Evolutionary conservation across 352 stramenopile genomes (phyloP).

Genomic region (Nothophytophthora sp.): DNA sequence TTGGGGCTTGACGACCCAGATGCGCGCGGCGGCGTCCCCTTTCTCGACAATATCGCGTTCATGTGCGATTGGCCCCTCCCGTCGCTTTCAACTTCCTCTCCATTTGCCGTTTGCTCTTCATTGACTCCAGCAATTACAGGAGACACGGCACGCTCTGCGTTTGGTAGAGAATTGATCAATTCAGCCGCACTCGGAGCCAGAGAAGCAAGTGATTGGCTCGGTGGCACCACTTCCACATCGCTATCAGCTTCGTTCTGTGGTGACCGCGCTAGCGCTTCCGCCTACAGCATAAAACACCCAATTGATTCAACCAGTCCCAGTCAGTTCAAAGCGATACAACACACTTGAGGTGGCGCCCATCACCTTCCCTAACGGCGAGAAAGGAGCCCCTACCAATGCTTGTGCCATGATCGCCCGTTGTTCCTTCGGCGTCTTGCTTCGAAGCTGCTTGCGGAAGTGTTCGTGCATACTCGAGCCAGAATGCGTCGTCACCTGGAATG

Average conservation of each 20-base stretch:
- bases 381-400: slow-evolving; percentile 31
- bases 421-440: slow-evolving; percentile 34
- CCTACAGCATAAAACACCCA: slow-evolving; percentile 8
- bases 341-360: too few species aligned
- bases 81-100: too few species aligned
- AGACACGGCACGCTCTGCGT: not conserved
- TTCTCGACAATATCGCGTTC: too few species aligned
- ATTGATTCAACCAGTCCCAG: too few species aligned
- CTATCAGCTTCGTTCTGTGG: not conserved
- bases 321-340: too few species aligned
- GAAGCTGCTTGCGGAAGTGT: slow-evolving; percentile 48
- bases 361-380: too few species aligned
- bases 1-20: too few species aligned
- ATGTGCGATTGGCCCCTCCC: too few species aligned
- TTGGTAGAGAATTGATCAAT: too few species aligned
- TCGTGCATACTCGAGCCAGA: slow-evolving; percentile 53
- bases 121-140: too few species aligned
- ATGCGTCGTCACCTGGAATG: slow-evolving; percentile 32
- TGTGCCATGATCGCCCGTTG: slow-evolving; percentile 30
- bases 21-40: too few species aligned
- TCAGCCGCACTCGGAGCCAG: not conserved
- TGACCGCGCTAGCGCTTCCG: not conserved
- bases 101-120: too few species aligned
- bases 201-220: not conserved
- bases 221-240: not conserved